Conservation (phyloP, 768 basidiomycete genomes). For the Fomitopsis serialis region DNA sequence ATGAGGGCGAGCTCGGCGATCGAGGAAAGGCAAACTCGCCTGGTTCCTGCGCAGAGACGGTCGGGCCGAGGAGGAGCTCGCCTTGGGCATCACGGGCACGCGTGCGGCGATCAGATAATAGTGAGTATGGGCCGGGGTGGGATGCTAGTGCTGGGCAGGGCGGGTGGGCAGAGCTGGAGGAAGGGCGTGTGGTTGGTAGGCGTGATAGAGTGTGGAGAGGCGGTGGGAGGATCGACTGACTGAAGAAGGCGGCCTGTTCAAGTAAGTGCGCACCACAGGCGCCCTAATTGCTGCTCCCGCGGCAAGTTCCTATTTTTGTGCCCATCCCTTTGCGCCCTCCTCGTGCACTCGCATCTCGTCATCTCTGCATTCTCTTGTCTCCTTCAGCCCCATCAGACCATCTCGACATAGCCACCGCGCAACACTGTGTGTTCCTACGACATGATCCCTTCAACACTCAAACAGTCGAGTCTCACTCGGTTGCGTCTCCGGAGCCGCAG, state of each 20-base stretch:
- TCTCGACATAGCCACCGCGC: too few relatives aligned
- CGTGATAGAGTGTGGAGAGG: neutral
- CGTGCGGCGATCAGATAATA: neutral
- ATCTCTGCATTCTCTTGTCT: too few relatives aligned
- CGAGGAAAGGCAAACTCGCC: conserved; percentile 28
- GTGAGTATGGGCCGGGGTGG: neutral
- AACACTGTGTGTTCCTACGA: too few relatives aligned
- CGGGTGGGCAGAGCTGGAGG: too few relatives aligned
- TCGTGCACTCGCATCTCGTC: too few relatives aligned
- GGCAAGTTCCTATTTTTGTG: neutral
- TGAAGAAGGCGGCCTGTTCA: neutral
- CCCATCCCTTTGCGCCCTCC: neutral
- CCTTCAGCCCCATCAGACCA: too few relatives aligned
- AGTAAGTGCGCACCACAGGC: neutral
- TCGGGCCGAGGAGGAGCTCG: conserved; percentile 41
- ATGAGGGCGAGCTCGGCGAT: conserved; percentile 5
- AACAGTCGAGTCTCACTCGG: too few relatives aligned
- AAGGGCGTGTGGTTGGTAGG: neutral
- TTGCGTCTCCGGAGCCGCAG: too few relatives aligned
- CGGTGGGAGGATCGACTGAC: neutral
- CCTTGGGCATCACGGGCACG: conserved; percentile 62
- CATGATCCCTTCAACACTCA: too few relatives aligned
- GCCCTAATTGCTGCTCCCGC: neutral
- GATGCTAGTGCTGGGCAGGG: neutral
- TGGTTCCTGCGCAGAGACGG: conserved; percentile 77